Evolutionary conservation across 495 filamentous ascomycete genomes (phyloP).

Genomic region (Penicillium goetzii): DNA sequence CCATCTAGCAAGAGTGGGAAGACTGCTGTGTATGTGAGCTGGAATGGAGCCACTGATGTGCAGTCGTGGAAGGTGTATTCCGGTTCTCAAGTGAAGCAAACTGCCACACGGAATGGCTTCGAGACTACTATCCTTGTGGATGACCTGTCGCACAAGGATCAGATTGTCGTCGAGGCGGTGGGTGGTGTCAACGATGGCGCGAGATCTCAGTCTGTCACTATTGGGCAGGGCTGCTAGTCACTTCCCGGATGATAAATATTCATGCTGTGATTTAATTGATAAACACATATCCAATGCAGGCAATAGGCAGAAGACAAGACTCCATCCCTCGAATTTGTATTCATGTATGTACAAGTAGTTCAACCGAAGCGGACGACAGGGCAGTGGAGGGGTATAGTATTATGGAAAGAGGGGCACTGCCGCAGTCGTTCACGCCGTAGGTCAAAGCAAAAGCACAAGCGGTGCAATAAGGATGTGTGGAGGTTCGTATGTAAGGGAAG

Average conservation of each 20-base stretch:
- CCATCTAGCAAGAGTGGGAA: constrained; percentile 3
- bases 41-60: constrained; percentile 35
- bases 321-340: not conserved
- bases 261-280: not conserved
- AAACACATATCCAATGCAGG: not conserved
- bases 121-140: constrained; percentile 17
- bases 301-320: not conserved
- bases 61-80: constrained; percentile 20
- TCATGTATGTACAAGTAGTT: constrained; percentile 8
- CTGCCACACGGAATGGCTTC: constrained; percentile 19
- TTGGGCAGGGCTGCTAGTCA: constrained; percentile 20
- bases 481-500: not conserved
- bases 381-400: constrained; percentile 8
- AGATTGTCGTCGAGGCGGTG: constrained; percentile 23
- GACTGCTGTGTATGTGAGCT: constrained; percentile 33
- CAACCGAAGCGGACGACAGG: not conserved
- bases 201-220: constrained; percentile 16
- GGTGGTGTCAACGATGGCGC: constrained; percentile 25
- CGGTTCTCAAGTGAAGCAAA: constrained; percentile 9
- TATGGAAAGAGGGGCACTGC: not conserved
- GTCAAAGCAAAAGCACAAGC: not conserved
- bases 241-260: not conserved
- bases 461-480: not conserved
- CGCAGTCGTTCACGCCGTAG: not conserved
- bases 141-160: constrained; percentile 14